Evolutionary conservation across 176 grass and related monocot species (phyloP).

Genomic region (Bothriochloa decipiens): DNA sequence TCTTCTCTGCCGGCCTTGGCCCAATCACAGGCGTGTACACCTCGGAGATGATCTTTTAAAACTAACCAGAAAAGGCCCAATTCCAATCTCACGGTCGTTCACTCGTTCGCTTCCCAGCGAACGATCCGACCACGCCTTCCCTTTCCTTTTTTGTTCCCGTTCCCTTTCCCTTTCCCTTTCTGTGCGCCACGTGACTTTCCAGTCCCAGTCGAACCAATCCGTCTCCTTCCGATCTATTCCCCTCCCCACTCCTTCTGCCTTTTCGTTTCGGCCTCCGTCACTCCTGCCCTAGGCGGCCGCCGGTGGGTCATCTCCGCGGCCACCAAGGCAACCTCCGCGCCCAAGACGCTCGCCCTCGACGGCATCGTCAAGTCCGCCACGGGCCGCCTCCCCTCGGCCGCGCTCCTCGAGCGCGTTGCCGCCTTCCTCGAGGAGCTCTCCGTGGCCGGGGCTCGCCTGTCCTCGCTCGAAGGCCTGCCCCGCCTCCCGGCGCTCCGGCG

Average conservation of each 20-base stretch:
- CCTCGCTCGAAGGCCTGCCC: conserved; percentile 58
- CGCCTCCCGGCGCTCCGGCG: conserved; percentile 62
- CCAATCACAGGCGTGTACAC: conserved; percentile 73
- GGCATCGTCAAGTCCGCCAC: conserved; percentile 60
- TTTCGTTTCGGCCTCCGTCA: too few species aligned
- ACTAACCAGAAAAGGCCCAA: too few species aligned
- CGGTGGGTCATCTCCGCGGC: conserved; percentile 44
- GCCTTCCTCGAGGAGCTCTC: conserved; percentile 60
- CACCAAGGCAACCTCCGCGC: conserved; percentile 31
- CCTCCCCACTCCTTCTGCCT: too few species aligned
- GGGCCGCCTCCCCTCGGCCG: conserved; percentile 58
- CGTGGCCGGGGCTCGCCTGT: conserved; percentile 54
- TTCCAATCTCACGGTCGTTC: too few species aligned
- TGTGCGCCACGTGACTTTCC: too few species aligned
- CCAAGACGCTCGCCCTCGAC: conserved; percentile 64
- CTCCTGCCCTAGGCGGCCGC: too few species aligned
- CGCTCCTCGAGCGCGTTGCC: conserved; percentile 45
- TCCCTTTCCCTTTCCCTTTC: too few species aligned
- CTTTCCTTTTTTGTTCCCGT: too few species aligned
- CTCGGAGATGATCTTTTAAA: conserved; percentile 5
- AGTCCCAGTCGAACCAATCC: too few species aligned
- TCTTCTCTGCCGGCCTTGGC: conserved; percentile 78
- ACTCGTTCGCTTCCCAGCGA: too few species aligned
- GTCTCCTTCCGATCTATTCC: too few species aligned
- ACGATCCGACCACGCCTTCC: too few species aligned